Evolutionary conservation across 805 yeast species (phyloP).

Genomic region (Candida xiaguanensis): DNA sequence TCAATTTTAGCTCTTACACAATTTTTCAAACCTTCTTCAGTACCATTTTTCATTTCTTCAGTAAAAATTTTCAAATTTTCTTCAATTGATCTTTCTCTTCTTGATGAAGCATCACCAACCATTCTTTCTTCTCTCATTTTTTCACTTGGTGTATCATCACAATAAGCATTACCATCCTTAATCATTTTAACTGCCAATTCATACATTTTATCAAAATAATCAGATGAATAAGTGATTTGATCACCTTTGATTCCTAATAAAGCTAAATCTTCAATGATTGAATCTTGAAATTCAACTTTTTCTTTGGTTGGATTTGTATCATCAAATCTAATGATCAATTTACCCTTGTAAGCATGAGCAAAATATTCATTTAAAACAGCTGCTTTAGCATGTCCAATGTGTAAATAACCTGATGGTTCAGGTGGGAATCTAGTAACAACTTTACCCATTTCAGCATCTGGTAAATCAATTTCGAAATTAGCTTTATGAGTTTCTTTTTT

Average conservation of each 20-base stretch:
- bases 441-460: constrained; percentile 87
- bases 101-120: constrained; percentile 89
- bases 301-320: constrained; percentile 98
- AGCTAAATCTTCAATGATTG: constrained; percentile 88
- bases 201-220: constrained; percentile 90
- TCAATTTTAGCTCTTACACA: constrained; percentile 97
- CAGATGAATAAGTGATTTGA: constrained; percentile 81
- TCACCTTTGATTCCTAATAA: constrained; percentile 94
- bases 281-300: constrained; percentile 89
- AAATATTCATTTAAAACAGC: constrained; percentile 95
- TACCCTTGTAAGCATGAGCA: constrained; percentile 94
- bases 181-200: constrained; percentile 81
- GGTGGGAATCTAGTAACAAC: constrained; percentile 99
- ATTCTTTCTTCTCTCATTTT: constrained; percentile 98
- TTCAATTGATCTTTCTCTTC: constrained; percentile 91
- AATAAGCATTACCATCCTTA: constrained; percentile 94
- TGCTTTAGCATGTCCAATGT: constrained; percentile 99
- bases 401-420: constrained; percentile 98
- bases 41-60: constrained; percentile 90
- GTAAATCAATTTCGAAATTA: constrained; percentile 87
- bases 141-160: constrained; percentile 94
- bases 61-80: constrained; percentile 85
- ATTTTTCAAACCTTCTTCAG: constrained; percentile 86
- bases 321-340: constrained; percentile 93
- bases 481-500: constrained; percentile 91